phyloP scores from a whole-genome alignment of 106 monocot genomes.

The Triglochin maritima region DNA sequence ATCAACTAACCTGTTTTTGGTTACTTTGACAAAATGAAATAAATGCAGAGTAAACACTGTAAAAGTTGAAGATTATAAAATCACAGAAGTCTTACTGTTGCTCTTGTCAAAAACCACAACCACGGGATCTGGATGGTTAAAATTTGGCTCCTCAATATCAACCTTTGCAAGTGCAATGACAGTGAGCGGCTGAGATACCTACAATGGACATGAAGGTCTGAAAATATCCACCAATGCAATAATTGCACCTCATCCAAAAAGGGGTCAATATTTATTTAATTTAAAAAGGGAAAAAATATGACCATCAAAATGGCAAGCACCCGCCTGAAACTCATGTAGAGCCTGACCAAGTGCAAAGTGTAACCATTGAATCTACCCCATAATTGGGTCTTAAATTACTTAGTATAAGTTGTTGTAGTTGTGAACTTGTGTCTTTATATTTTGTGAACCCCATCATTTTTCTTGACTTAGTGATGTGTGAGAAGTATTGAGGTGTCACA shows the following conservation, averaged over 20 bases:
- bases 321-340: too few relatives aligned
- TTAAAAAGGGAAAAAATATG: background rate
- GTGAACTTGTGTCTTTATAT: too few relatives aligned
- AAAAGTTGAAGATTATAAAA: background rate
- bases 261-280: background rate
- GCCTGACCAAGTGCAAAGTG: background rate
- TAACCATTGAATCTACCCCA: background rate
- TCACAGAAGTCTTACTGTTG: constrained; percentile 30
- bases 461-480: too few relatives aligned
- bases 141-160: constrained; percentile 51
- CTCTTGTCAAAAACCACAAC: constrained; percentile 51
- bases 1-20: too few relatives aligned
- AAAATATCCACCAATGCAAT: background rate
- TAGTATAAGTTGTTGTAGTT: too few relatives aligned
- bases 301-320: background rate
- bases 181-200: constrained; percentile 52
- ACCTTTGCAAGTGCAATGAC: constrained; percentile 56
- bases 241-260: background rate
- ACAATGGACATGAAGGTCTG: background rate
- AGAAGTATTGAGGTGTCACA: too few relatives aligned
- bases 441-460: too few relatives aligned
- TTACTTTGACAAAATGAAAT: background rate
- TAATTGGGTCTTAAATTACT: background rate
- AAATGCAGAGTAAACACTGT: background rate
- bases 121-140: constrained; percentile 53